Conservation (phyloP, 2,329 filamentous ascomycete genomes). For the Fusarium protoensiforme region DNA sequence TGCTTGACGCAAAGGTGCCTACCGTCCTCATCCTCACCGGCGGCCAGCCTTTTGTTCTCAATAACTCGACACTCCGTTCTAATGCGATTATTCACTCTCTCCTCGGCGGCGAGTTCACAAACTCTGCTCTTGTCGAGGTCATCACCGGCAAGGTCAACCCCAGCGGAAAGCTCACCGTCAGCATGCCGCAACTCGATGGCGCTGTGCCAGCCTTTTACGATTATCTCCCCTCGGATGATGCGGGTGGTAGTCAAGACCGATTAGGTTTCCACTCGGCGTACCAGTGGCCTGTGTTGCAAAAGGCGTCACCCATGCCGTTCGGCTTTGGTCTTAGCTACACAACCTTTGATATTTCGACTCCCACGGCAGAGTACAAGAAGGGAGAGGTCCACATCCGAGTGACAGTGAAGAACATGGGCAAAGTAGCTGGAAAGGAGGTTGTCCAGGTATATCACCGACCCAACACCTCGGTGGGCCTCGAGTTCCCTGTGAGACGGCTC, state of each 20-base stretch:
- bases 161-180: conserved; percentile 52
- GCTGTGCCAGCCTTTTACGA: conserved; percentile 72
- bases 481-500: conserved; percentile 64
- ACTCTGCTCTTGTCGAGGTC: conserved; percentile 70
- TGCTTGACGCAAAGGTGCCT: conserved; percentile 45
- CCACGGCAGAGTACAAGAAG: conserved; percentile 42
- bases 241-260: conserved; percentile 66
- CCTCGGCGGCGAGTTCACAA: conserved; percentile 73
- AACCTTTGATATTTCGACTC: conserved; percentile 63
- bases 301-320: conserved; percentile 50
- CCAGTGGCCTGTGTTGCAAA: conserved; percentile 42
- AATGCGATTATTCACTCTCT: conserved; percentile 71
- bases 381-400: conserved; percentile 58
- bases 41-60: conserved; percentile 47
- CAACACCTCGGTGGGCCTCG: conserved; percentile 60
- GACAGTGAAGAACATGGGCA: conserved; percentile 68
- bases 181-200: conserved; percentile 59
- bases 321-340: conserved; percentile 76
- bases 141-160: conserved; percentile 72
- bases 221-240: conserved; percentile 71
- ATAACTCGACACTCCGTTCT: conserved; percentile 47
- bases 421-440: conserved; percentile 59
- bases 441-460: conserved; percentile 63
- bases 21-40: conserved; percentile 45
- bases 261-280: conserved; percentile 62